Conservation (phyloP, 192 early-diverging fungal species). For the Podila minutissima region DNA sequence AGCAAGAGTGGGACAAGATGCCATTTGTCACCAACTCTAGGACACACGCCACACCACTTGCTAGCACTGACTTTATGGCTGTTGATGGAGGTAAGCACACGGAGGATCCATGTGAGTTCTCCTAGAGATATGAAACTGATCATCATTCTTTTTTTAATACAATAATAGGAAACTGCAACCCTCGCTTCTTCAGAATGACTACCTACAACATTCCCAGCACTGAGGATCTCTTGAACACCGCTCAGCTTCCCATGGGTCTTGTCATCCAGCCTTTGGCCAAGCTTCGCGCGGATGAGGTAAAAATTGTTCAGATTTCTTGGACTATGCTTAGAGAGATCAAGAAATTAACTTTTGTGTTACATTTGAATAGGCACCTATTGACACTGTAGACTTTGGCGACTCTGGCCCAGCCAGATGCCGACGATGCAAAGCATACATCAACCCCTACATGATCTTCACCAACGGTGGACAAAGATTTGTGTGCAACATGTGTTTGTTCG, state of each 20-base stretch:
- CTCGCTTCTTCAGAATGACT: constrained; percentile 91
- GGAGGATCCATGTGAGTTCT: too few relatives aligned
- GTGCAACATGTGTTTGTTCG: constrained; percentile 93
- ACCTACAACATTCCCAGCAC: constrained; percentile 88
- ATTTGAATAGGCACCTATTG: constrained; percentile 65
- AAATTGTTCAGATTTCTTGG: not conserved
- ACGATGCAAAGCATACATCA: constrained; percentile 95
- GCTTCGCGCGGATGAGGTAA: constrained; percentile 75
- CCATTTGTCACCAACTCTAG: constrained; percentile 81
- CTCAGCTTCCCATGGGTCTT: constrained; percentile 86
- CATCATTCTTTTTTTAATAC: not conserved
- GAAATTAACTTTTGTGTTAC: not conserved
- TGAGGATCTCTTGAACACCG: constrained; percentile 80
- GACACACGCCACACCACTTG: constrained; percentile 77
- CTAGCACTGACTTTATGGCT: constrained; percentile 80
- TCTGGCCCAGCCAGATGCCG: constrained; percentile 89
- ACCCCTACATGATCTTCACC: constrained; percentile 88
- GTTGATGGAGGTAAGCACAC: constrained; percentile 84
- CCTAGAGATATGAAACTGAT: not conserved
- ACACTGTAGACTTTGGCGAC: constrained; percentile 86
- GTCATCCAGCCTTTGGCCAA: constrained; percentile 94
- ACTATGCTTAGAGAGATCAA: not conserved
- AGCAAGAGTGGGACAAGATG: constrained; percentile 69
- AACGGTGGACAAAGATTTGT: constrained; percentile 93
- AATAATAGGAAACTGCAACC: constrained; percentile 78